phyloP scores from a whole-genome alignment of 1,284 basidiomycete species.

The Rhodotorula sp. region DNA sequence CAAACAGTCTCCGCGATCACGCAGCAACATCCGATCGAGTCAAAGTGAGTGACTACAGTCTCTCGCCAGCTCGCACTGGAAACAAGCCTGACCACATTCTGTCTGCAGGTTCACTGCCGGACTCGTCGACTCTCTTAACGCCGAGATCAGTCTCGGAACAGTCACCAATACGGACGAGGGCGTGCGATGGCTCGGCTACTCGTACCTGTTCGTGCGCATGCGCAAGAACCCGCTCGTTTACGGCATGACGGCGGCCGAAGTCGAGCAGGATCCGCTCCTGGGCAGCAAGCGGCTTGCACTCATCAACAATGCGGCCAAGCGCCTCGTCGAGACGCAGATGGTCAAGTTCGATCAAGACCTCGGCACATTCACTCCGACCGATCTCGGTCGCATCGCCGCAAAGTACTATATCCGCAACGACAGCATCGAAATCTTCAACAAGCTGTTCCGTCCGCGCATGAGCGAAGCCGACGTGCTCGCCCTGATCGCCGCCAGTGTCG shows the following conservation, averaged over 20 bases:
- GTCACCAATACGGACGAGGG: constrained; percentile 85
- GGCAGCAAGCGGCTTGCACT: constrained; percentile 71
- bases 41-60: constrained; percentile 61
- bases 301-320: constrained; percentile 66
- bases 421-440: constrained; percentile 87
- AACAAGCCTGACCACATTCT: background rate
- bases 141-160: constrained; percentile 91
- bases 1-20: constrained; percentile 39
- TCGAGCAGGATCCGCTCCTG: constrained; percentile 73
- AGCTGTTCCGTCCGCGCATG: constrained; percentile 77
- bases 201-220: constrained; percentile 96
- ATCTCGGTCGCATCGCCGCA: constrained; percentile 89
- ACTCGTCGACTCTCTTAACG: constrained; percentile 89
- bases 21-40: constrained; percentile 86
- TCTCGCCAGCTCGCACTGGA: background rate
- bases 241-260: constrained; percentile 74
- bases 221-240: constrained; percentile 87
- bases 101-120: constrained; percentile 71
- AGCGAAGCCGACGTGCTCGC: constrained; percentile 87
- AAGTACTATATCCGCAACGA: constrained; percentile 90
- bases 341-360: constrained; percentile 67
- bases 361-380: constrained; percentile 71
- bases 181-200: constrained; percentile 94
- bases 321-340: constrained; percentile 77
- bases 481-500: constrained; percentile 85